A percentile compares a stretch with the other conserved stretches of the same genome.
Evolutionary conservation across 192 early-diverging fungal species (phyloP).

Genomic region (Coemansia aciculifera): DNA sequence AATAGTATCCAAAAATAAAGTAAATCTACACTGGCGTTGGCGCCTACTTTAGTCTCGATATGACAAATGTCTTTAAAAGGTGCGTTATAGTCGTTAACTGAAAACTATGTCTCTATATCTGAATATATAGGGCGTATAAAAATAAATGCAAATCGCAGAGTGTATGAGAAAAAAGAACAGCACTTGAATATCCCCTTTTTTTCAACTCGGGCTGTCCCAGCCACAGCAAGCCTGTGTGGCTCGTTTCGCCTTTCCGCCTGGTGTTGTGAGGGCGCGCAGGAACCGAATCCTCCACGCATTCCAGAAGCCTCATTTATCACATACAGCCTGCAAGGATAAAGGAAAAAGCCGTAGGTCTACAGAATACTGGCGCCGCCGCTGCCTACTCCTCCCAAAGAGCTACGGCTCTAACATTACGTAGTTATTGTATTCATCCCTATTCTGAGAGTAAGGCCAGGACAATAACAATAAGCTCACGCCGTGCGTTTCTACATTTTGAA

Average conservation of each 20-base stretch:
- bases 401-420: slow-evolving; percentile 9
- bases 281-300: slow-evolving; percentile 6
- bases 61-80: not conserved
- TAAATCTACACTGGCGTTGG: not conserved
- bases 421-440: not conserved
- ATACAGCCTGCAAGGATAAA: slow-evolving; percentile 1
- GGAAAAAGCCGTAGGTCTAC: slow-evolving; percentile 3
- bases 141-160: not conserved
- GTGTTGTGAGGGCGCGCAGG: slow-evolving; percentile 2
- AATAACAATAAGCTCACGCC: not conserved
- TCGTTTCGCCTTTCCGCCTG: not conserved
- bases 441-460: not conserved
- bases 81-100: slow-evolving; percentile 6
- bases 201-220: not conserved
- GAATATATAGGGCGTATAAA: not conserved
- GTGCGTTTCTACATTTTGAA: not conserved
- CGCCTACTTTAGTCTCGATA: not conserved
- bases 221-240: not conserved
- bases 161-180: not conserved
- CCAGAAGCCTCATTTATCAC: slow-evolving; percentile 5
- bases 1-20: not conserved
- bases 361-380: slow-evolving; percentile 1
- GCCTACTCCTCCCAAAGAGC: not conserved
- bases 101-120: not conserved
- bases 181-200: not conserved